Conservation (phyloP, 2,329 filamentous ascomycete genomes). For the Falciphora oryzae region DNA sequence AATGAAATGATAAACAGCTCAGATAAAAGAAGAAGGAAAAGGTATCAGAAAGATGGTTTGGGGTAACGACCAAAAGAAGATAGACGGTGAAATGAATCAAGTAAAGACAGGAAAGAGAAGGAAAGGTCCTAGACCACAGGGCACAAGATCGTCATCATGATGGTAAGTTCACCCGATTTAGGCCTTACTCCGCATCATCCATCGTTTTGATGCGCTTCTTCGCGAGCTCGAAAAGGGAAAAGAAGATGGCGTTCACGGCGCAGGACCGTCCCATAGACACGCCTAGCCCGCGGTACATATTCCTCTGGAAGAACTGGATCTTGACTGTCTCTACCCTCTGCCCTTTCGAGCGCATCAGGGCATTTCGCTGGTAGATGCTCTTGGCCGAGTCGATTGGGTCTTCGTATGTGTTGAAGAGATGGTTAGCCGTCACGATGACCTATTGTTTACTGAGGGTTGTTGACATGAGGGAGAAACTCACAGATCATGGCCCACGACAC, state of each 20-base stretch:
- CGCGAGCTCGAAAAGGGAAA: slow-evolving; percentile 78
- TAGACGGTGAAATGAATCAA: background rate
- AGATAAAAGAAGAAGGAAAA: background rate
- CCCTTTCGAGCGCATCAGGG: slow-evolving; percentile 63
- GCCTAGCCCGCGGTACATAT: slow-evolving; percentile 77
- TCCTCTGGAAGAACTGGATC: slow-evolving; percentile 69
- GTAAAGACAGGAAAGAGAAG: background rate
- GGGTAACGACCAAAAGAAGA: background rate
- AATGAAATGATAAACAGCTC: background rate
- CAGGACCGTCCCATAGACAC: slow-evolving; percentile 81
- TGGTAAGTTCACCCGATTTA: background rate
- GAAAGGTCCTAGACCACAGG: background rate
- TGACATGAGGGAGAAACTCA: slow-evolving; percentile 34
- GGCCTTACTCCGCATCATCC: slow-evolving; percentile 31
- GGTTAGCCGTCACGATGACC: slow-evolving; percentile 12
- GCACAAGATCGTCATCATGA: background rate
- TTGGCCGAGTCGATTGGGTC: slow-evolving; percentile 76
- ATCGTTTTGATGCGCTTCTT: slow-evolving; percentile 61
- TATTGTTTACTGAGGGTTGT: no score
- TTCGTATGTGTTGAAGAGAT: slow-evolving; percentile 28
- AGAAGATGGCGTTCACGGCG: slow-evolving; percentile 83
- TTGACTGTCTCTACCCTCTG: slow-evolving; percentile 61
- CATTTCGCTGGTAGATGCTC: slow-evolving; percentile 79
- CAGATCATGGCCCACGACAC: slow-evolving; percentile 76
- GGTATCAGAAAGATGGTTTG: background rate